Percentiles rank a stretch among this genome's conserved stretches.
These are phyloP conservation scores for Trichothecium roseum DNA, from an alignment of 2,329 filamentous ascomycete genomes.

Conservation along the genomic window DNA sequence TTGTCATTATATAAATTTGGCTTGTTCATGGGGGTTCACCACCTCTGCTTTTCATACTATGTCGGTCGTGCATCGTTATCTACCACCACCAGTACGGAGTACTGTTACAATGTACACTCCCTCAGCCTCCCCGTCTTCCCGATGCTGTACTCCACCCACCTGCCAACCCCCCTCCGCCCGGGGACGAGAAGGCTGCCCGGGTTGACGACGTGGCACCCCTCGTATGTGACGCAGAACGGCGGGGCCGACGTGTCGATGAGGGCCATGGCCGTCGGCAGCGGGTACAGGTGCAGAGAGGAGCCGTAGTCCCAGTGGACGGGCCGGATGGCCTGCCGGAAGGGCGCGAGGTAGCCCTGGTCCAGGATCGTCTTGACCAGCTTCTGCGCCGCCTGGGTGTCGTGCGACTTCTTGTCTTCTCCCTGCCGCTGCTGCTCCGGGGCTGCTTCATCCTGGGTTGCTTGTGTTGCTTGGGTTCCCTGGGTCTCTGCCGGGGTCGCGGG, in stretches of 20 bases:
- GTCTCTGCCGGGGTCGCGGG: conserved; percentile 5
- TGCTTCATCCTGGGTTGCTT: conserved; percentile 1
- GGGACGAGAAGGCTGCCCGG: conserved; percentile 67
- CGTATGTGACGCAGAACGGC: conserved; percentile 81
- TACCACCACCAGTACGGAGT: too few species aligned
- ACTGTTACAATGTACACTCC: conserved; percentile 53
- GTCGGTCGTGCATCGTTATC: too few species aligned
- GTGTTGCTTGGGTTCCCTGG: conserved; percentile 1
- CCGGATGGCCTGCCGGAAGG: conserved; percentile 69
- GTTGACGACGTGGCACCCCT: conserved; percentile 94
- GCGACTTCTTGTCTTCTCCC: conserved; percentile 6
- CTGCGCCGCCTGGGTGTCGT: conserved; percentile 50
- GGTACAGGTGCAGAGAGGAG: conserved; percentile 69
- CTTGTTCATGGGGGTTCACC: too few species aligned
- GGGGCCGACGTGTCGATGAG: conserved; percentile 74
- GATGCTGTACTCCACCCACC: conserved; percentile 84
- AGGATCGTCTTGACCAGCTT: conserved; percentile 85
- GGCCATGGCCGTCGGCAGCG: conserved; percentile 73
- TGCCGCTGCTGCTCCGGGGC: conserved; percentile 3
- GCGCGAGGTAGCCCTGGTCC: conserved; percentile 80
- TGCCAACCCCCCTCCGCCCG: conserved; percentile 56
- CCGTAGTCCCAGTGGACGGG: conserved; percentile 89
- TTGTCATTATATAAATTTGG: too few species aligned
- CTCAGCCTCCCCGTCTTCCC: conserved; percentile 50
- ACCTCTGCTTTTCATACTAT: too few species aligned